A percentile compares a stretch with the other conserved stretches of the same genome.
phyloP scores from a whole-genome alignment of 768 basidiomycete genomes.

The Leucosporidium yakuticum region DNA sequence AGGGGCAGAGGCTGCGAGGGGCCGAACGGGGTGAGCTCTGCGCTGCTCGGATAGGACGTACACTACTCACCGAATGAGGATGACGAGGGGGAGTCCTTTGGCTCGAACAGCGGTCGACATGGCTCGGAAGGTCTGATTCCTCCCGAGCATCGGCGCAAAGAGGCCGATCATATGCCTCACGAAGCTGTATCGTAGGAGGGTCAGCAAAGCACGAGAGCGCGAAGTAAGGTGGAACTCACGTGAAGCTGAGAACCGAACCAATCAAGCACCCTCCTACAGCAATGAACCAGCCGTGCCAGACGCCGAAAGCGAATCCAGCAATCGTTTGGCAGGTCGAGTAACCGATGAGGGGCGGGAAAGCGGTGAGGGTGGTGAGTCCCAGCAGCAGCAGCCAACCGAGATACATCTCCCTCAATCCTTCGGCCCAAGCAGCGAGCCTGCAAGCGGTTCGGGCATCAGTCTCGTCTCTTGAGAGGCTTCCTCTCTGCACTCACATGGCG shows the following conservation, averaged over 20 bases:
- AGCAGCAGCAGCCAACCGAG: slow-evolving; percentile 19
- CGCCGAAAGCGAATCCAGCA: slow-evolving; percentile 77
- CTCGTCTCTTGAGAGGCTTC: neutral
- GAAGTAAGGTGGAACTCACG: slow-evolving; percentile 48
- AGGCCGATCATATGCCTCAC: slow-evolving; percentile 1
- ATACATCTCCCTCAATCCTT: slow-evolving; percentile 7
- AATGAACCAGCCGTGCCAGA: slow-evolving; percentile 62
- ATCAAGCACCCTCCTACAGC: slow-evolving; percentile 57
- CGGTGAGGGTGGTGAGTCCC: slow-evolving; percentile 14
- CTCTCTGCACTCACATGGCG: slow-evolving; percentile 6
- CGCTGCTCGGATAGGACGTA: neutral
- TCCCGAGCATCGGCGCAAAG: slow-evolving; percentile 19
- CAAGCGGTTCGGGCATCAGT: neutral
- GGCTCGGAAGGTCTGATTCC: slow-evolving; percentile 20
- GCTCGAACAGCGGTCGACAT: slow-evolving; percentile 42
- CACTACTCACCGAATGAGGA: slow-evolving; percentile 53
- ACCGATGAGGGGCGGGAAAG: slow-evolving; percentile 59
- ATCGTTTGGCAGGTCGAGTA: slow-evolving; percentile 61
- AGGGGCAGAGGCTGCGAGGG: slow-evolving; percentile 56
- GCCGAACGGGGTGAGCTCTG: neutral
- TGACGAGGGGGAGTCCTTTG: slow-evolving; percentile 72
- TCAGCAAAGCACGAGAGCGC: slow-evolving; percentile 44
- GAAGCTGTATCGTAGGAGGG: slow-evolving; percentile 36
- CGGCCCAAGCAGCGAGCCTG: slow-evolving; percentile 21
- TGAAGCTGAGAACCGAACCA: slow-evolving; percentile 43